Base-by-base conservation (phyloP, 164 flowering plant genomes). In the Annona squamosa region DNA sequence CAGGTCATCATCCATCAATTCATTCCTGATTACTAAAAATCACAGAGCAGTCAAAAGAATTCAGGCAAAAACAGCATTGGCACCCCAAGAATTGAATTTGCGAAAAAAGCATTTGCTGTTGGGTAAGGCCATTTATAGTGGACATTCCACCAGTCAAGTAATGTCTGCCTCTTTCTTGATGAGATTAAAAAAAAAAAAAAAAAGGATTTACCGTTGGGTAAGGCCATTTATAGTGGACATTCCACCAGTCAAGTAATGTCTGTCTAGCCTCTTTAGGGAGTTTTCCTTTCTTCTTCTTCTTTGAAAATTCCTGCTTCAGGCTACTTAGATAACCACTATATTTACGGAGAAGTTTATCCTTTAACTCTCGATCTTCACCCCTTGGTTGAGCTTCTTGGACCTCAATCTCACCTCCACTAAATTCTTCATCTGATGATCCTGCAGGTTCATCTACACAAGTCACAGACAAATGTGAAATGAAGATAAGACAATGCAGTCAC, bases 111-210 rank as follows among this genome's bases (percentile, higher is more conserved):
- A 37, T 65, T 66, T 81, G 88, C 94, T 67, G 91, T 87, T 5
- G 94, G 94, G 71, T 90, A 90, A 7, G 94, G 94, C 94, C 91
- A 90, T 71, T 86, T 88, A 71, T 82, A 81, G 76, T 90, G 91
- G 69, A 84, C n/a, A 68, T 76, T 86, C 94, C 94, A 90, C 94
- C 94, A 90, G 52, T 85, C 83, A 13, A 88, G 88, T 43, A 90
- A 83, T 19, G 74, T 76, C 77, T 85, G 88, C 73, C 87, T 82
- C 37, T 26, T 26, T 26, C 37, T 26, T 26, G 37, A 26, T 26
- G 37, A 26, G 37, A 26, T 26, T 26, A 26, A 26, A 26, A 26
- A 26, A 26, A 26, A 26, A 26, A 26, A 26, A 26, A 26, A 26
- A 41, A 78, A 65, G 41, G 2, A 37, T 65, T 66, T 81, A 90